Conservation (phyloP, 495 filamentous ascomycete species). For the Choiromyces venosus region DNA sequence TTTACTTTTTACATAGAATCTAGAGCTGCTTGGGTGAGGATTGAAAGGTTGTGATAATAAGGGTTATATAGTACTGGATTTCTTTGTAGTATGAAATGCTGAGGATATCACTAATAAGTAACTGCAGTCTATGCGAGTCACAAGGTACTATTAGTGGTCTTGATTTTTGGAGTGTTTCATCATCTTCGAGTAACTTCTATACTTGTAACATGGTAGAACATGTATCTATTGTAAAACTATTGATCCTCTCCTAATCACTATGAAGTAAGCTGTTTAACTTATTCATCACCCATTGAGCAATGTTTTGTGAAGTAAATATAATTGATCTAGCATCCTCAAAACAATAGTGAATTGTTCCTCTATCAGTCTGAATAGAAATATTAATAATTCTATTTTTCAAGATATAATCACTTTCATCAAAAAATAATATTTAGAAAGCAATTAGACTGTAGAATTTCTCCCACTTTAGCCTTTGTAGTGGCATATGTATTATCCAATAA, state of each 20-base stretch:
- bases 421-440: background rate
- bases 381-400: slow-evolving; percentile 7
- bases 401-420: slow-evolving; percentile 3
- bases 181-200: background rate
- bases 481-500: background rate
- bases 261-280: no score
- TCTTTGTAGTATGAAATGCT: no score
- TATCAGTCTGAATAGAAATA: background rate
- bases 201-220: background rate
- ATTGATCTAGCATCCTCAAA: background rate
- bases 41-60: no score
- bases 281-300: background rate
- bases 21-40: no score
- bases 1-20: no score
- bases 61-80: no score
- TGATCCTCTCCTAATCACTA: no score
- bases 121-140: slow-evolving; percentile 1
- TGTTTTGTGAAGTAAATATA: background rate
- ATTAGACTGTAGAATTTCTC: background rate
- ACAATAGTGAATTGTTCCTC: slow-evolving; percentile 1
- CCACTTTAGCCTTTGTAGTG: background rate
- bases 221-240: slow-evolving; percentile 3
- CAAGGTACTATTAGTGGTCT: background rate
- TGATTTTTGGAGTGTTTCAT: background rate
- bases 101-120: no score